Evolutionary conservation across 73 alveolate genomes (phyloP).

Genomic region (Stentor coeruleus): DNA sequence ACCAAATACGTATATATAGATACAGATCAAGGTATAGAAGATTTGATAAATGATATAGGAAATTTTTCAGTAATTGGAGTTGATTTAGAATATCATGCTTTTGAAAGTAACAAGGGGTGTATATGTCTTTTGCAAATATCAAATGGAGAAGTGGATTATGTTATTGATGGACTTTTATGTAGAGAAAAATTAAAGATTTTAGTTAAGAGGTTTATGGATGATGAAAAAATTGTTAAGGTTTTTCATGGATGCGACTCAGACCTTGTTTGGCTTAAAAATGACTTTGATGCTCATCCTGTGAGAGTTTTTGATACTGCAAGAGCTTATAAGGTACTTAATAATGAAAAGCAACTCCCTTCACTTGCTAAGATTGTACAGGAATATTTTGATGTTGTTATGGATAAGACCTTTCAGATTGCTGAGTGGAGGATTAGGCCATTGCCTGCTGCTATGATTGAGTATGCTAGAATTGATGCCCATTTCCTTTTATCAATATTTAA

Average conservation of each 20-base stretch:
- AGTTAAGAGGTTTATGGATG: no score
- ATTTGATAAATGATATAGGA: not conserved
- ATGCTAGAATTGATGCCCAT: conserved; percentile 19
- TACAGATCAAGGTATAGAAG: not conserved
- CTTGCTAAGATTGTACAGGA: not conserved
- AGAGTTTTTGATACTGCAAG: conserved; percentile 24
- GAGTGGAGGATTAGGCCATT: conserved; percentile 21
- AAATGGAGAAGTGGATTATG: conserved; percentile 4
- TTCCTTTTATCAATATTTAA: no score
- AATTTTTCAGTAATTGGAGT: conserved; percentile 13
- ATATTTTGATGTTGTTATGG: not conserved
- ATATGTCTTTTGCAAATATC: not conserved
- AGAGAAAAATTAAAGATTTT: conserved; percentile 27
- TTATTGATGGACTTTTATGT: conserved; percentile 14
- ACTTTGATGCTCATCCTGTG: not conserved
- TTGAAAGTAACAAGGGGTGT: not conserved
- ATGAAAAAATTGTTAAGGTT: not conserved
- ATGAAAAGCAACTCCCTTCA: not conserved
- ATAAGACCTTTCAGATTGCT: not conserved
- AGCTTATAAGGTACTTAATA: not conserved
- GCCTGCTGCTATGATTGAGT: conserved; percentile 8
- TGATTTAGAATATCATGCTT: not conserved
- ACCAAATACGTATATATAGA: not conserved
- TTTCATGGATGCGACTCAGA: conserved; percentile 21
- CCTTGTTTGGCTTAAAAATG: conserved; percentile 1